phyloP scores from a whole-genome alignment of 495 filamentous ascomycete species.

The Penicillium parvum region DNA sequence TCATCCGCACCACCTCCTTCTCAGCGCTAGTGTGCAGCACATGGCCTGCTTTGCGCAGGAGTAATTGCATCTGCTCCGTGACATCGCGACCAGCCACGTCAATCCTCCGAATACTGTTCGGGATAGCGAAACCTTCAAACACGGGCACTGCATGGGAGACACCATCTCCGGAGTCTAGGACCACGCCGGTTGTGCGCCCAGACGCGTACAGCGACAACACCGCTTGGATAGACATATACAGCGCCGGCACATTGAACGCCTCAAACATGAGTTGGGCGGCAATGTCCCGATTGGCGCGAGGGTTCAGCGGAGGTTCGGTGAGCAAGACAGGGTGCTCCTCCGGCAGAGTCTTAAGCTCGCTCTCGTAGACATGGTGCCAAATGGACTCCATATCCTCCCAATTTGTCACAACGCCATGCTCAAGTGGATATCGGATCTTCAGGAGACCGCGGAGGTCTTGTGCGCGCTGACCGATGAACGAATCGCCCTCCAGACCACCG shows the following conservation, averaged over 20 bases:
- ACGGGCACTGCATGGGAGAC: conserved; percentile 97
- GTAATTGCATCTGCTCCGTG: conserved; percentile 88
- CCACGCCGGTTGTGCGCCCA: conserved; percentile 92
- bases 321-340: conserved; percentile 98
- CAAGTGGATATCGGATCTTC: conserved; percentile 92
- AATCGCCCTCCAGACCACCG: conserved; percentile 91
- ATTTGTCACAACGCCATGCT: conserved; percentile 97
- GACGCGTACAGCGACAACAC: conserved; percentile 95
- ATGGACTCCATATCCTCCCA: conserved; percentile 99
- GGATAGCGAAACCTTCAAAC: conserved; percentile 96
- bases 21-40: conserved; percentile 97
- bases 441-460: conserved; percentile 89
- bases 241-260: conserved; percentile 94
- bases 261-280: conserved; percentile 98
- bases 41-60: conserved; percentile 88
- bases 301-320: conserved; percentile 95
- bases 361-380: conserved; percentile 83
- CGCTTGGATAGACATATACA: conserved; percentile 96
- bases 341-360: conserved; percentile 87
- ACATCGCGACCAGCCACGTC: conserved; percentile 98
- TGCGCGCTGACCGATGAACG: conserved; percentile 92
- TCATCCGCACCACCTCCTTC: conserved; percentile 93
- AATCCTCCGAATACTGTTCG: conserved; percentile 87
- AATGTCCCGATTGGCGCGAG: conserved; percentile 89
- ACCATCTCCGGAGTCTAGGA: conserved; percentile 92